Base-by-base conservation (phyloP, 2,329 filamentous ascomycete genomes). In the Elsinoe perseae region DNA sequence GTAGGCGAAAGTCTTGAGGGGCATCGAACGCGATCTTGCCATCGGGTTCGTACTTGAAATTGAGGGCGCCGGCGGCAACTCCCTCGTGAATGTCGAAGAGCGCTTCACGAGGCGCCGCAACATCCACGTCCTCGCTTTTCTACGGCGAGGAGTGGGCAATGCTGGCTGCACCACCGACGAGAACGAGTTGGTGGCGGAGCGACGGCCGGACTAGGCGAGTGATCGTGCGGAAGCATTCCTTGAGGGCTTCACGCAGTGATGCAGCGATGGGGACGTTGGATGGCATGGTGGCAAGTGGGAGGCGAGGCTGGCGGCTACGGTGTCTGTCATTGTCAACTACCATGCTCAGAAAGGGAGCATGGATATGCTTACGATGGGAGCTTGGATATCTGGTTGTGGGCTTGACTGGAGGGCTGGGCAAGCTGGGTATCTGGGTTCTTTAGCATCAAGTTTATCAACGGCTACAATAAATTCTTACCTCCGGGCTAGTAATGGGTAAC, bases 1-100 rank as follows among this genome's bases (percentile, higher is more conserved):
- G 36, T 21, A 63, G 7, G 4, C 57, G 58, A 32, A 63, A 63
- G 34, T 60, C 60, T 58, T 60, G 60, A 12, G 60, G 52, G 38
- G 60, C 57, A 27, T 62, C 57, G 59, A 58, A 62, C 46, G 53
- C 58, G 32, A 62, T 56, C 53, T 61, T 61, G 59, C 60, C 60
- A 54, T 62, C 50, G 57, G 57, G 28, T 42, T 59, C 48, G 40
- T 25, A 21, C 1, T 34, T 18, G 32, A 61, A 56, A 21, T 27
- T 30, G 21, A 48, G 50, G 30, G 57, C 57, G 50, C 56, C 58
- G 42, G 38, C 46, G 20, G 38, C 8, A 1, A 58, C 46, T 53
- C 50, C 44, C 36, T 27, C 32, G 18, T 46, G 50, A 30, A 57
- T 53, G 50, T 48, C 54, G 14, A 21, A 20, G 3, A 57, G 14